Percentiles rank a stretch among this genome's conserved stretches.
These are phyloP conservation scores for Rhynchosporium secalis DNA, from an alignment of 2,329 filamentous ascomycete species.

Conservation along the genomic window DNA sequence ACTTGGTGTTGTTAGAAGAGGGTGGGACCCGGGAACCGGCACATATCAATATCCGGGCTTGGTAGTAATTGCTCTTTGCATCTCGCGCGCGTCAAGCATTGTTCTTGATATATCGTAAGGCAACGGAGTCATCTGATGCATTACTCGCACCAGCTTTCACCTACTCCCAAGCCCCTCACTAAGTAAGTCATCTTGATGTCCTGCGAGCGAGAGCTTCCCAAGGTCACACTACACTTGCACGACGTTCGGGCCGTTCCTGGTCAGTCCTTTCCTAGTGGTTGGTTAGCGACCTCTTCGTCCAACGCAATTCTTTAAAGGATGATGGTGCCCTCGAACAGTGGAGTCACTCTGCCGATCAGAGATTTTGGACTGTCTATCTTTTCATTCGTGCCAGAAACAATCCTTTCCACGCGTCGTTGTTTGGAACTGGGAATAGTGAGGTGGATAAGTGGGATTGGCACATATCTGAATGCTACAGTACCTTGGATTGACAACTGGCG, in stretches of 20 bases:
- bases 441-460: background rate
- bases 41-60: background rate
- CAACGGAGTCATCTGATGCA: background rate
- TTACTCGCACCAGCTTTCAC: background rate
- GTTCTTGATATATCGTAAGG: background rate
- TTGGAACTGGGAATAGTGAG: background rate
- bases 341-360: constrained; percentile 7
- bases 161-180: too few relatives aligned
- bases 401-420: background rate
- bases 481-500: constrained; percentile 11
- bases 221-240: background rate
- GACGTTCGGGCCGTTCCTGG: constrained; percentile 1
- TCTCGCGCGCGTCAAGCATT: background rate
- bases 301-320: constrained; percentile 1
- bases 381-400: constrained; percentile 11
- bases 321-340: constrained; percentile 6
- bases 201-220: background rate
- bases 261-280: background rate
- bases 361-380: background rate
- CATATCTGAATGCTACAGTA: background rate
- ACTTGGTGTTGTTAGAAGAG: background rate
- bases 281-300: constrained; percentile 2
- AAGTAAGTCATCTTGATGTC: too few relatives aligned
- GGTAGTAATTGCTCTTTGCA: constrained; percentile 4
- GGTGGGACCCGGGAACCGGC: background rate